Evolutionary conservation across 2,329 filamentous ascomycete genomes (phyloP).

Genomic region (Leptographium wingfieldii): DNA sequence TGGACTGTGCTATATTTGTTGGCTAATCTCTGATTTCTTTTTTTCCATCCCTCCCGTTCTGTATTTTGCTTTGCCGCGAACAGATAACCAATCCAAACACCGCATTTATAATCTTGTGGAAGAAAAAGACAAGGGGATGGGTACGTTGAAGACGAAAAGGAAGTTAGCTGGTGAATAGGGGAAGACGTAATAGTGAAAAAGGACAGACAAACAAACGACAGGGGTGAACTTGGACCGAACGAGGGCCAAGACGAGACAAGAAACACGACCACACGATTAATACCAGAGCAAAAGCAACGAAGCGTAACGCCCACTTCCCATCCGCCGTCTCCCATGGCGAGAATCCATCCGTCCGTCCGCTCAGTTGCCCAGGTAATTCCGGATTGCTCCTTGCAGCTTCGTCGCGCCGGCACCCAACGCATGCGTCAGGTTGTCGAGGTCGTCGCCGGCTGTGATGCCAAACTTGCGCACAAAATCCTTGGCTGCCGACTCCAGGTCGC

Average conservation of each 20-base stretch:
- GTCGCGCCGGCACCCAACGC: conserved; percentile 76
- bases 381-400: conserved; percentile 65
- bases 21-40: neutral
- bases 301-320: neutral
- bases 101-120: neutral
- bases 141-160: neutral
- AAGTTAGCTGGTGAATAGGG: neutral
- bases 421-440: conserved; percentile 78
- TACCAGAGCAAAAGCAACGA: neutral
- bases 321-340: neutral
- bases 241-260: neutral
- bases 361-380: conserved; percentile 48
- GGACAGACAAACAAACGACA: neutral
- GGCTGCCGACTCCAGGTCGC: conserved; percentile 82
- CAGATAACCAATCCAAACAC: neutral
- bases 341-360: neutral
- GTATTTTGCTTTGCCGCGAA: neutral
- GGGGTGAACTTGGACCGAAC: neutral
- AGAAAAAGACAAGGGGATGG: neutral
- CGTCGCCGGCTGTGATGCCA: conserved; percentile 88
- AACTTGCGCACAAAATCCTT: conserved; percentile 95
- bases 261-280: neutral
- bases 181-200: neutral
- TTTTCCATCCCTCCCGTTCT: neutral
- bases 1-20: neutral